A percentile compares a stretch with the other conserved stretches of the same genome.
Evolutionary conservation across 2,329 filamentous ascomycete genomes (phyloP).

Genomic region (Penicillium oxalicum): DNA sequence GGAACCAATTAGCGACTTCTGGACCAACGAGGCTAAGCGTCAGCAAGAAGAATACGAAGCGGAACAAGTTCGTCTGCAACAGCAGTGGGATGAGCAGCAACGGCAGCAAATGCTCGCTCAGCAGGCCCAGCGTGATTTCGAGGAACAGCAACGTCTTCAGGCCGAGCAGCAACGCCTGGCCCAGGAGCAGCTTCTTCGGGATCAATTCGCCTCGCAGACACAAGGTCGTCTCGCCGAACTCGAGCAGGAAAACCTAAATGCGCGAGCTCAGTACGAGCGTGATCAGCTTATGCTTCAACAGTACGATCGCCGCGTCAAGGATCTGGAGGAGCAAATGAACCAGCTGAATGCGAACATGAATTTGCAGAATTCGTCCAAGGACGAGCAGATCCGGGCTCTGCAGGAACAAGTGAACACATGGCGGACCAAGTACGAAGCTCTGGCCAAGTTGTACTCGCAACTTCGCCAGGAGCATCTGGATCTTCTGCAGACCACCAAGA

Average conservation of each 20-base stretch:
- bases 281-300: conserved; percentile 96
- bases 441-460: conserved; percentile 96
- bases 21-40: conserved; percentile 85
- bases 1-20: conserved; percentile 94
- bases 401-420: conserved; percentile 98
- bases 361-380: conserved; percentile 80
- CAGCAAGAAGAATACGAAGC: conserved; percentile 94
- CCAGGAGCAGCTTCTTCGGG: conserved; percentile 79
- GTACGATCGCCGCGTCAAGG: conserved; percentile 91
- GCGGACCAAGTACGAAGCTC: conserved; percentile 91
- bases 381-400: conserved; percentile 85
- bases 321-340: conserved; percentile 76
- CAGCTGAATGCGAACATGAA: conserved; percentile 78
- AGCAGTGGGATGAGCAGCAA: conserved; percentile 77
- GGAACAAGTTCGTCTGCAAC: conserved; percentile 81
- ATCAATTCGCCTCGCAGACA: conserved; percentile 89
- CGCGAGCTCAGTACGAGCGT: conserved; percentile 90
- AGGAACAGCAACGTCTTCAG: conserved; percentile 83
- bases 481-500: conserved; percentile 91
- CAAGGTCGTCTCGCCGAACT: conserved; percentile 93
- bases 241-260: conserved; percentile 90
- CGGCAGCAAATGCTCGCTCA: conserved; percentile 75
- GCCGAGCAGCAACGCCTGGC: conserved; percentile 85
- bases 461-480: conserved; percentile 92
- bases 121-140: conserved; percentile 89